Percentiles rank a stretch among this genome's conserved stretches.
phyloP scores from a whole-genome alignment of 139 green algal genomes.

The Raphidocelis subcapitata region DNA sequence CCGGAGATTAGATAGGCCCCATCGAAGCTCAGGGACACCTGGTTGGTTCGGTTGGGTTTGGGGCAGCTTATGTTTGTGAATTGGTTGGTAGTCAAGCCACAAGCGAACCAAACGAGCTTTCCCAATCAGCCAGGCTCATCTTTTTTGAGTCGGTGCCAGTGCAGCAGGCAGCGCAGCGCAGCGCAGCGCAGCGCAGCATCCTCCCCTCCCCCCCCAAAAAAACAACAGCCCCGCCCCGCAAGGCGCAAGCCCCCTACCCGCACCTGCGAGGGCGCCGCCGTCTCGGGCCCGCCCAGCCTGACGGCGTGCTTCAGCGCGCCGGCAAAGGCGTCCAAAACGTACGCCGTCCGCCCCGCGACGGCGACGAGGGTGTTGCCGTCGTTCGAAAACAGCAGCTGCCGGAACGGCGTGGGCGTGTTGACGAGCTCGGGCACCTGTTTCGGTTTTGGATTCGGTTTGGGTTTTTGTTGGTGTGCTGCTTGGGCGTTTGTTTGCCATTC shows the following conservation, averaged over 20 bases:
- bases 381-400: constrained; percentile 71
- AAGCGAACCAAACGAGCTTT: no score
- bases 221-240: neutral
- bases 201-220: neutral
- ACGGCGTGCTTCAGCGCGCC: no score
- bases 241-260: neutral
- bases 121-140: no score
- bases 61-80: no score
- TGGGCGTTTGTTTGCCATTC: neutral
- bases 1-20: constrained; percentile 27
- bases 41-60: constrained; percentile 46
- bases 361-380: constrained; percentile 80
- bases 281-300: no score
- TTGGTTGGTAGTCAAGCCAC: no score
- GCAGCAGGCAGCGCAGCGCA: neutral
- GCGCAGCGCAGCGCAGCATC: constrained; percentile 1
- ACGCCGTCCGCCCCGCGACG: constrained; percentile 55
- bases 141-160: neutral
- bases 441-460: neutral
- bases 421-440: constrained; percentile 57
- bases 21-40: constrained; percentile 83
- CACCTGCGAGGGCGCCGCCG: neutral
- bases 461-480: neutral
- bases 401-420: constrained; percentile 51
- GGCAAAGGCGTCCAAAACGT: constrained; percentile 84